These are phyloP conservation scores for Fraxinus sp. DNA, from an alignment of 305 asterid genomes.

Conservation along the genomic window DNA sequence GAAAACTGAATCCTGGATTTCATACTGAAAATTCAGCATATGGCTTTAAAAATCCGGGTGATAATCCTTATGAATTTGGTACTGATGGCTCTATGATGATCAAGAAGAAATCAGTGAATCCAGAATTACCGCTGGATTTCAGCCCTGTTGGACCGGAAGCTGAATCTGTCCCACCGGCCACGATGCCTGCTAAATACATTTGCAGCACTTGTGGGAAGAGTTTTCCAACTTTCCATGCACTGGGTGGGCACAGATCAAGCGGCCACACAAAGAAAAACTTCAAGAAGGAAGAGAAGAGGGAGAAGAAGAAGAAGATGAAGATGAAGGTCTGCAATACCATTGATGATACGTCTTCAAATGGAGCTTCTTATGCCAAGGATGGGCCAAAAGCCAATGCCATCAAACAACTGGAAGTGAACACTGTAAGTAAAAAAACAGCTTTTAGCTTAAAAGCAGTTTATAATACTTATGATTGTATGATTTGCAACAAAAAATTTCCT, in stretches of 20 bases:
- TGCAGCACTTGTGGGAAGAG: slow-evolving; percentile 38
- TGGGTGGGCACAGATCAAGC: slow-evolving; percentile 65
- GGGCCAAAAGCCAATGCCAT: background rate
- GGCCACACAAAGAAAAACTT: slow-evolving; percentile 19
- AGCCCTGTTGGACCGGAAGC: background rate
- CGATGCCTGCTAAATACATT: slow-evolving; percentile 11
- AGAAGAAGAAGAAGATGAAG: background rate
- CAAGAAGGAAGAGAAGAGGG: no score
- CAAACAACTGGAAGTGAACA: background rate
- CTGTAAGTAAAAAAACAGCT: background rate
- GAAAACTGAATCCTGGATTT: background rate
- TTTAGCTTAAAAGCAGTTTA: background rate
- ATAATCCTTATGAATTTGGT: background rate
- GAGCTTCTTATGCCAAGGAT: background rate
- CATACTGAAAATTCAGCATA: background rate
- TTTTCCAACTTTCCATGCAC: slow-evolving; percentile 41
- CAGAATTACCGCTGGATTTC: background rate
- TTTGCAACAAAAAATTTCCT: background rate
- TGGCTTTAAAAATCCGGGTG: background rate
- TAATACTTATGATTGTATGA: background rate
- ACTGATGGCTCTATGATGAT: background rate
- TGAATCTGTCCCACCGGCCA: background rate
- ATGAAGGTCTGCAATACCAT: slow-evolving; percentile 31
- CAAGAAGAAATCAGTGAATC: background rate
- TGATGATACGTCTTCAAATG: background rate